Conservation (phyloP, 495 filamentous ascomycete genomes). For the Durotheca rogersii region DNA sequence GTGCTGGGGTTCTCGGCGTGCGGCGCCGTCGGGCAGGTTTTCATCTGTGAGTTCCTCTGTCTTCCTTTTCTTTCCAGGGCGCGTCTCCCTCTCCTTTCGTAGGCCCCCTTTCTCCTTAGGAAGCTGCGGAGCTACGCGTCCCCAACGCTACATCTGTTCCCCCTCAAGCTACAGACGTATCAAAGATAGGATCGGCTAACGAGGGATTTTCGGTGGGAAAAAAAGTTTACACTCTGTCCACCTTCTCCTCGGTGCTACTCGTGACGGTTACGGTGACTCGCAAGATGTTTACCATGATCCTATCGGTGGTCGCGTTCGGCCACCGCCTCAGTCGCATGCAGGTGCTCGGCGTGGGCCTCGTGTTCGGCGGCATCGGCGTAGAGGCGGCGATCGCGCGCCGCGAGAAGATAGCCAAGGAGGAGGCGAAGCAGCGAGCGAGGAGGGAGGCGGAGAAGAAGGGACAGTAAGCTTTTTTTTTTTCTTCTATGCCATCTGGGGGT, state of each 20-base stretch:
- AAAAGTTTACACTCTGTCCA: conserved; percentile 82
- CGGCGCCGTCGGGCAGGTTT: conserved; percentile 91
- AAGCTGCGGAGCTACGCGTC: no score
- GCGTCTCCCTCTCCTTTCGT: conserved; percentile 3
- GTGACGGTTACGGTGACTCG: conserved; percentile 96
- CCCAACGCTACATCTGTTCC: no score
- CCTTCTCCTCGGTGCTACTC: conserved; percentile 86
- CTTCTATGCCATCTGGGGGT: background rate
- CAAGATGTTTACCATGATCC: conserved; percentile 99
- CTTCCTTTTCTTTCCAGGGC: background rate
- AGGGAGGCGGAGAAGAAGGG: conserved; percentile 46
- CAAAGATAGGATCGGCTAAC: no score
- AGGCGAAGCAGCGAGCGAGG: conserved; percentile 54
- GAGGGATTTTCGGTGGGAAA: no score
- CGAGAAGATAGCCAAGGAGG: conserved; percentile 83
- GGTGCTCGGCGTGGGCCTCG: conserved; percentile 86
- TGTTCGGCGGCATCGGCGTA: conserved; percentile 93
- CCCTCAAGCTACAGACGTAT: no score
- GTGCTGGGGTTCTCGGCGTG: conserved; percentile 90
- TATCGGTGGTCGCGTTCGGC: conserved; percentile 92
- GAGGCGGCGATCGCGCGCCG: conserved; percentile 78
- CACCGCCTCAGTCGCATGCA: conserved; percentile 82
- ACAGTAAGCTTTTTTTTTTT: conserved; percentile 19
- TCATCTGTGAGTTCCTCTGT: conserved; percentile 68
- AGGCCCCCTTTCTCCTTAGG: background rate